Conservation (phyloP, 345 rosid species). For the Eucalyptus sp. region DNA sequence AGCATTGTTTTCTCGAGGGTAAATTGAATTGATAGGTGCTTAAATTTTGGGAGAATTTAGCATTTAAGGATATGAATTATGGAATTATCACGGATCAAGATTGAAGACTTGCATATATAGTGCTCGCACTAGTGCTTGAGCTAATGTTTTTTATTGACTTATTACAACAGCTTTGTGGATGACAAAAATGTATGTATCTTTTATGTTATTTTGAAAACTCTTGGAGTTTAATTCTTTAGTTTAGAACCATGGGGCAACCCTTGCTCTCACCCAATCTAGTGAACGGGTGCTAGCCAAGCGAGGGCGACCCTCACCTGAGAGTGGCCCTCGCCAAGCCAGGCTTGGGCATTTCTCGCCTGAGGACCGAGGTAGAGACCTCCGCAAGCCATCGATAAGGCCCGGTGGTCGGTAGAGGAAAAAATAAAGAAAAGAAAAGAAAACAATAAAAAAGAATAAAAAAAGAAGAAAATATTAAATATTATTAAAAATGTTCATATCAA, state of each 20-base stretch:
- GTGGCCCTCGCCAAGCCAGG: not conserved
- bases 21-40: not conserved
- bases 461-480: not conserved
- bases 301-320: not conserved
- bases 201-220: not conserved
- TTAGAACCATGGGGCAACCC: not conserved
- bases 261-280: not conserved
- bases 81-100: not conserved
- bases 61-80: not conserved
- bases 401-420: fast-evolving
- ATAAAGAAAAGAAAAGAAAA: fast-evolving
- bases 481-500: fast-evolving
- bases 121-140: not conserved
- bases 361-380: not conserved
- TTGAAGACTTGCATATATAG: not conserved
- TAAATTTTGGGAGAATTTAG: not conserved
- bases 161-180: not conserved
- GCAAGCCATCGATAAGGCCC: not conserved
- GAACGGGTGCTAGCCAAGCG: not conserved
- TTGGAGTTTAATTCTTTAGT: not conserved
- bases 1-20: not conserved
- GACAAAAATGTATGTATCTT: not conserved
- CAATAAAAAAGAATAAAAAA: fast-evolving
- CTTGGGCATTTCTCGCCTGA: fast-evolving
- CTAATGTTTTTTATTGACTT: not conserved